Evolutionary conservation across 139 green algal species (phyloP), one percentile per base, ranked within the genome.

Genomic region (Tetraselmis chui): DNA sequence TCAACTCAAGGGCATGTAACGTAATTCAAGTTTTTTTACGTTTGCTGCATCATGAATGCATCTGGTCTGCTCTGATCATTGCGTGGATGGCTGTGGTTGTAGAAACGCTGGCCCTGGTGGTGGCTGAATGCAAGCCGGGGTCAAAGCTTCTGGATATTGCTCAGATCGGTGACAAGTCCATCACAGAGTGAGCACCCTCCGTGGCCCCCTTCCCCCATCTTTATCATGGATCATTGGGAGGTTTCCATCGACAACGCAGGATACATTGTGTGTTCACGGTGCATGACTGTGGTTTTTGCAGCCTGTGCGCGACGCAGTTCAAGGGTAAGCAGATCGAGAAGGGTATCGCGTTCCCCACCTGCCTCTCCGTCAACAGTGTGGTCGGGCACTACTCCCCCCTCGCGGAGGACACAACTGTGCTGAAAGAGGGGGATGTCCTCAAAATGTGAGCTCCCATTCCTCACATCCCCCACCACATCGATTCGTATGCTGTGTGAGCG

Each of bases 301-400:
- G 94, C 80, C 91, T 93, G 81, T 85, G 87, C 24, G 82, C 78
- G 2, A 96, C 94, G 75, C 92, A 97, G 75, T 99, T 97, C 92
- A 97, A 98, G 87, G 95, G 94, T 59, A 98, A 98, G 87, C 88
- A 95, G 75, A 93, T 99, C 59, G 96, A 99, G 85, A 98, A 98
- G 89, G 97, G 97, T 45, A 89, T 99, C 23, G 95, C 97, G 2
- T 98, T 99, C 83, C 97, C 97, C 27, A 98, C 94, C 29, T 99
- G 94, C 88, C 80, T 98, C 0, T 98, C 92, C 26, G 85, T 95
- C 0, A 99, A 99, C 94, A 92, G 94, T 82, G 85, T 92, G 26
- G 92, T 98, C 1, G 96, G 96, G 28, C 95, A 99, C 89, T 97
- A 93, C 87, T 98, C 90, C 2, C 94, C 97, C 0, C 29, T 90